Base-by-base conservation (phyloP, 495 filamentous ascomycete genomes). In the Aspergillus heteromorphus region DNA sequence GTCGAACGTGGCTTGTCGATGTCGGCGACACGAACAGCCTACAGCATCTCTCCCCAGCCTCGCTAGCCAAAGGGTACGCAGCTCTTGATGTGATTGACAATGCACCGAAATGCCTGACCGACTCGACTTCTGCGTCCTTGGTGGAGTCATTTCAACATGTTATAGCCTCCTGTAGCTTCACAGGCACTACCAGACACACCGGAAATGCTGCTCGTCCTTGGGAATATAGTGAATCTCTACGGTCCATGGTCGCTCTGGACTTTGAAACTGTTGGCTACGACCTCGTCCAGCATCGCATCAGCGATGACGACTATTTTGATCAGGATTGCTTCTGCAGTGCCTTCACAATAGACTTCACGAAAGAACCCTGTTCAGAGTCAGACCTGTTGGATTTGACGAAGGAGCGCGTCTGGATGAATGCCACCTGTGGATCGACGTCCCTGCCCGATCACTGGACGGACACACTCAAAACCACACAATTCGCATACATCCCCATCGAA, bases 131-230 rank as follows among this genome's bases (percentile, higher is more conserved):
- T 30, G 27, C 54, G 27, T 20, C 14, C 40, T 51, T 48, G 19
- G 6, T 14, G 17, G 54, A 57, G 17, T 20, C 40, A 41, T 57
- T 57, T 48, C 54, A 57, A 51, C 54, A 21, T 48, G 48, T 57
- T 36, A 47, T 57, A 19, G 54, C 40, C 48, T 57, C 54, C n/a
- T 57, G 54, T 40, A 18, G 41, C 13, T 57, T 57, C 40, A 52
- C 48, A 27, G 21, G 40, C 27, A 52, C 29, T 21, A 31, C 54
- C n/a, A 17, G 48, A 40, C 48, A 57, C 41, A 57, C 48, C 40
- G 54, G 54, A 47, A 57, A 57, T 31, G 40, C 18, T n/a, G 54
- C 16, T 51, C 54, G 54, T 40, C 54, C 54, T 38, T 57, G 54
- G 54, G 54, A 57, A 51, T 57, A 57, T 31, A 45, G 19, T 41